Base-by-base conservation (phyloP, 2,329 filamentous ascomycete species). In the Aspergillus pseudotamarii region DNA sequence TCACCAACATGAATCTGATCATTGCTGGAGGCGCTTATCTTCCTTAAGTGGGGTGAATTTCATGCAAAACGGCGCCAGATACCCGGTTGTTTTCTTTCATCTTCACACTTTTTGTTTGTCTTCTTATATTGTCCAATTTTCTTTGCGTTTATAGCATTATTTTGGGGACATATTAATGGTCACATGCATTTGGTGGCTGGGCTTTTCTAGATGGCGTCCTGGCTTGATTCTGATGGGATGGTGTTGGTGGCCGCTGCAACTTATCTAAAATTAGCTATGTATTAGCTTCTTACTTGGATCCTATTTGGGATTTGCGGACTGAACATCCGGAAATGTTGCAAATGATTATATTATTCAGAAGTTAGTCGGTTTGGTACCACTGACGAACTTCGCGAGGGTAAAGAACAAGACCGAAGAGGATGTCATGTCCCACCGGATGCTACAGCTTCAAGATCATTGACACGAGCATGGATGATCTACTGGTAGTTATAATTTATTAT, bases 1-100 rank as follows among this genome's bases (percentile, higher is more conserved):
- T 97, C 72, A 98, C 95, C 4, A 85, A 93, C 64, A 97, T 97
- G 92, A 99, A 99, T 76, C 79, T 98, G 68, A 90, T 97, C 14
- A 84, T 98, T 65, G 93, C 93, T 26, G 93, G 91, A 54, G 93
- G 94, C 46, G 86, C 86, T 43, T 89, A 88, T 78, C 73, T 89
- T 73, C 87, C 87, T 43, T 80, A 65, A 77, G 30, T 53, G 34
- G 53, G 41, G 41, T 60, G 48, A 53, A 51, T 62, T 67, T 34
- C 55, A 58, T 67, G 67, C 60, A 64, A 57, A 58, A 41, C 60
- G 64, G 66, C 59, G 66, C 62, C 61, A 58, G 68, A 69, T 69
- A 69, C 66, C 66, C 66, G 58, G 63, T 51, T 50, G 32, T 59
- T 41, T 60, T 12, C 46, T 48, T 36, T 41, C 34, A 26, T 41